Conservation (phyloP, 345 rosid species). For the Pugionium cornutum region DNA sequence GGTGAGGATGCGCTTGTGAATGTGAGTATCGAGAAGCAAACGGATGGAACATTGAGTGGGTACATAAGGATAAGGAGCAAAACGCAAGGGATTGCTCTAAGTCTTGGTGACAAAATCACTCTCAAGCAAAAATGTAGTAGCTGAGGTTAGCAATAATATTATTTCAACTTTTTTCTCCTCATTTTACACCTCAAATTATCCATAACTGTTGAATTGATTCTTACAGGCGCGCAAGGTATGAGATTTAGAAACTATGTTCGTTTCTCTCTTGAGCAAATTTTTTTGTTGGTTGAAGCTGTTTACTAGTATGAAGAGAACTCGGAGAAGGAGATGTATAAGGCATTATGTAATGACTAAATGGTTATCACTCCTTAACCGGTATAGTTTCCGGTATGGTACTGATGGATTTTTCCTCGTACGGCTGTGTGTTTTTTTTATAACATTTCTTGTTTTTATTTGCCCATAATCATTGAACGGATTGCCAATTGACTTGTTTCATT, state of each 20-base stretch:
- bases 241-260: conserved; percentile 21
- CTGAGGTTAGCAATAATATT: conserved; percentile 21
- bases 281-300: too few relatives aligned
- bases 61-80: conserved; percentile 90
- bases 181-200: too few relatives aligned
- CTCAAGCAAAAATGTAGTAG: conserved; percentile 45
- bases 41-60: conserved; percentile 78
- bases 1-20: conserved; percentile 45
- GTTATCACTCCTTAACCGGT: conserved; percentile 16
- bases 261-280: conserved; percentile 19
- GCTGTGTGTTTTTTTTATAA: conserved; percentile 1
- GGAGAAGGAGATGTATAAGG: not conserved
- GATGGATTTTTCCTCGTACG: conserved; percentile 22
- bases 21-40: conserved; percentile 27
- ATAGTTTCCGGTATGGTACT: conserved; percentile 36
- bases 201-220: not conserved
- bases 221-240: conserved; percentile 20
- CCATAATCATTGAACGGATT: too few relatives aligned
- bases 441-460: too few relatives aligned
- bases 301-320: not conserved
- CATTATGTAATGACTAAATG: conserved; percentile 36
- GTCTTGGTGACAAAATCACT: conserved; percentile 1
- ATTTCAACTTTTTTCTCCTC: too few relatives aligned
- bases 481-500: too few relatives aligned
- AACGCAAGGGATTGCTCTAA: conserved; percentile 88